phyloP scores from a whole-genome alignment of 306 rosid species.

The Acacia melanoxylon region DNA sequence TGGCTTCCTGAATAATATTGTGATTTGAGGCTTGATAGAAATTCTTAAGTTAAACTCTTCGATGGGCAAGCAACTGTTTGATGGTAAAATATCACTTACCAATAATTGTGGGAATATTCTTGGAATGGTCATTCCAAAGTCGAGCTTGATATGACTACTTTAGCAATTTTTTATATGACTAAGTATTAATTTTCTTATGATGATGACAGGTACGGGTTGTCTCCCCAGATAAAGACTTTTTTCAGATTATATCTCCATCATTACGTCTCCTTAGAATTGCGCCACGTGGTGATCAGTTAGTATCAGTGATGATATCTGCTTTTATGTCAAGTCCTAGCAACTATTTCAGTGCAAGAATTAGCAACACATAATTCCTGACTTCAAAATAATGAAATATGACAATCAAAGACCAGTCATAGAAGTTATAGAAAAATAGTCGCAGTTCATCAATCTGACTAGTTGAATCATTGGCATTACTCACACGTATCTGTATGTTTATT shows the following conservation, averaged over 20 bases:
- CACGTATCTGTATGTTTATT: neutral
- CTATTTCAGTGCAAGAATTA: conserved; percentile 22
- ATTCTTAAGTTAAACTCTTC: neutral
- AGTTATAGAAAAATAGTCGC: neutral
- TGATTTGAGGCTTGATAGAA: conserved; percentile 5
- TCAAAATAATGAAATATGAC: conserved; percentile 8
- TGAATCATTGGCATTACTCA: neutral
- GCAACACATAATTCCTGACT: conserved; percentile 12
- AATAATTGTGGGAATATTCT: neutral
- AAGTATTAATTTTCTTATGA: conserved; percentile 30
- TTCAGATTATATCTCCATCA: conserved; percentile 90
- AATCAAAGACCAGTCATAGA: neutral
- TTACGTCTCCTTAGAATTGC: conserved; percentile 93
- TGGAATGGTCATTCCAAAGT: neutral
- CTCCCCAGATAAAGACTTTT: conserved; percentile 97
- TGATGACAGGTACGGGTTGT: conserved; percentile 86
- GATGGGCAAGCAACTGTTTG: neutral
- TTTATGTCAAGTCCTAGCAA: conserved; percentile 18
- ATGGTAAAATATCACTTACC: neutral
- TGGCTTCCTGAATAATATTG: conserved; percentile 11
- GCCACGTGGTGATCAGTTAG: conserved; percentile 94
- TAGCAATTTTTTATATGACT: conserved; percentile 21
- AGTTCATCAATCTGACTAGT: neutral
- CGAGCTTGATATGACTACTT: conserved; percentile 18
- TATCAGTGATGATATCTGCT: conserved; percentile 25